Evolutionary conservation across 2,329 filamentous ascomycete genomes (phyloP).

Genomic region (Botrytis fabae): DNA sequence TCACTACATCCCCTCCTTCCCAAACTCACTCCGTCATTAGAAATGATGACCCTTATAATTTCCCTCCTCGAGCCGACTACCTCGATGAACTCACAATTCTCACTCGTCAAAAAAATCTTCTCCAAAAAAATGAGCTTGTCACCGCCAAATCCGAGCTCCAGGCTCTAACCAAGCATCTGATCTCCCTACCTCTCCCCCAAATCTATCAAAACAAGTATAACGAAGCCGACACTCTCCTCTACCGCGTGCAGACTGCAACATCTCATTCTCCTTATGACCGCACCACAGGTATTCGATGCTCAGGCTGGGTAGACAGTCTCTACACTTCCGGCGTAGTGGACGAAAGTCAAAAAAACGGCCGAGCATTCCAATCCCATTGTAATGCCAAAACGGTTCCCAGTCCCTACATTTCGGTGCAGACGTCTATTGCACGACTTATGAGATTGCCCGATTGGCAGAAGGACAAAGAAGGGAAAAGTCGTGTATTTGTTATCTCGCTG

Average conservation of each 20-base stretch:
- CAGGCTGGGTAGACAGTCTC: not conserved
- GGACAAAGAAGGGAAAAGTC: too few species aligned
- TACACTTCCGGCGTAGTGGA: not conserved
- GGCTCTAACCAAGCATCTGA: not conserved
- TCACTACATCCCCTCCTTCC: too few species aligned
- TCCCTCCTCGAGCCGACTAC: not conserved
- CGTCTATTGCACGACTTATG: not conserved
- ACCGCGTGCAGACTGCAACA: not conserved
- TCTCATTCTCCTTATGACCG: not conserved
- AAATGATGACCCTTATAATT: too few species aligned
- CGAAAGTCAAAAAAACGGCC: not conserved
- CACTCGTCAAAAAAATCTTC: too few species aligned
- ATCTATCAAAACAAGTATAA: rapidly evolving
- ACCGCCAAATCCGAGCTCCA: not conserved
- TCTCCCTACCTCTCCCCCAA: not conserved
- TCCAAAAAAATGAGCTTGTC: not conserved
- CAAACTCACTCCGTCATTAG: not conserved
- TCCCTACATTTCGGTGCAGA: slow-evolving; percentile 2
- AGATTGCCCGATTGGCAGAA: too few species aligned
- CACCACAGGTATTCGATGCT: not conserved
- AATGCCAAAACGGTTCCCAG: not conserved
- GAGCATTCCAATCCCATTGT: not conserved
- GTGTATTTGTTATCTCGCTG: too few species aligned
- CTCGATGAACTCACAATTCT: not conserved
- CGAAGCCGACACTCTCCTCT: not conserved